Conservation (phyloP, 1,139 yeast species). For the Saccharomycopsis crataegensis region DNA sequence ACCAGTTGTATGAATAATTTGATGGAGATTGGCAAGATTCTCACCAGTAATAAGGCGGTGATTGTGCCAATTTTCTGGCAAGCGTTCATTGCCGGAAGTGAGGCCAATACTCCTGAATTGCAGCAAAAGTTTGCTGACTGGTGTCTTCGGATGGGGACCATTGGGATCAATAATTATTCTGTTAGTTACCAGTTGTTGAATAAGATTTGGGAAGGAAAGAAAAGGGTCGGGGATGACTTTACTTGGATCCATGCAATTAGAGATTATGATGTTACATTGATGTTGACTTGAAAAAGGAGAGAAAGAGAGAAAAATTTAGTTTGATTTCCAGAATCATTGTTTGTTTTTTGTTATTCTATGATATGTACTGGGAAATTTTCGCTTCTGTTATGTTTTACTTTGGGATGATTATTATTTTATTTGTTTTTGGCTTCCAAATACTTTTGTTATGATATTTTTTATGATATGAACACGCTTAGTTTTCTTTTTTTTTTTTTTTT, state of each 20-base stretch:
- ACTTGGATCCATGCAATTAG: constrained; percentile 74
- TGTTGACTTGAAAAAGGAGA: constrained; percentile 41
- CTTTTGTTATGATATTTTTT: no score
- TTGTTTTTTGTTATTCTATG: no score
- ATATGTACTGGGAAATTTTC: no score
- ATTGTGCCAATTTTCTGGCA: constrained; percentile 84
- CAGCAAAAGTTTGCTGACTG: constrained; percentile 67
- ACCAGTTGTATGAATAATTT: constrained; percentile 55
- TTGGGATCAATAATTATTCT: constrained; percentile 48
- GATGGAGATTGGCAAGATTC: constrained; percentile 50
- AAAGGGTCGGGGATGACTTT: constrained; percentile 47
- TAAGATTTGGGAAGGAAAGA: constrained; percentile 79
- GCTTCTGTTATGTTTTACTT: no score
- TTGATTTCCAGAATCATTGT: no score
- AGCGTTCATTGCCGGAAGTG: constrained; percentile 85
- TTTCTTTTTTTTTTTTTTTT: neutral
- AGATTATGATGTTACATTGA: constrained; percentile 82
- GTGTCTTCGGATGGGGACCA: constrained; percentile 74
- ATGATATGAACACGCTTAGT: neutral
- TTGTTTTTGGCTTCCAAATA: no score
- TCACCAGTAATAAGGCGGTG: constrained; percentile 45
- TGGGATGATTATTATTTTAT: no score
- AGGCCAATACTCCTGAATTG: constrained; percentile 38
- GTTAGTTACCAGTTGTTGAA: constrained; percentile 78
- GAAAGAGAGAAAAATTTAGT: no score